Base-by-base conservation (phyloP, 441 rosid genomes). In the Melastoma candidum region DNA sequence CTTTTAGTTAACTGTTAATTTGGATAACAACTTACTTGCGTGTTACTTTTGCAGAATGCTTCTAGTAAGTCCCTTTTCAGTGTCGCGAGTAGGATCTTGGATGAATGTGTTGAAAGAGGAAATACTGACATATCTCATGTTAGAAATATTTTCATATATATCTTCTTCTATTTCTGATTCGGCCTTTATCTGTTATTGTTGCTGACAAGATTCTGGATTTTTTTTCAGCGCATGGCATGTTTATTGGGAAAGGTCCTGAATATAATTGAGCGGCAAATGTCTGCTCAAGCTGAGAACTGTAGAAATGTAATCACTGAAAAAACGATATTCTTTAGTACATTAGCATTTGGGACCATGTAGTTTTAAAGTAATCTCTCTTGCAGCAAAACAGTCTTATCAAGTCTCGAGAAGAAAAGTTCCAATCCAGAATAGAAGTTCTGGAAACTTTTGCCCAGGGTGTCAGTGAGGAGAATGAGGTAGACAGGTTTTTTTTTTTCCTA, bases 331-430 rank as follows among this genome's bases (percentile, higher is more conserved):
- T 46, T 63, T 47, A 12, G 22, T 11, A 17, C 36, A 22, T 56
- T 36, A 36, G 41, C 49, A 39, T 59, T 61, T 57, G 22, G 51
- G 49, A 44, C 48, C 45, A 3, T 47, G 60, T 56, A 56, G 53
- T 43, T 60, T 64, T 66, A 57, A 52, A 65, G 46, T 47, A 64
- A 39, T 67, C 70, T 51, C 50, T 48, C 50, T 44, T 78, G 73
- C 82, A 90, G 99, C 96, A 90, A 83, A 85, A 82, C 51, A 85
- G 75, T 68, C 73, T 85, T 56, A 76, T 70, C 57, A 84, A 79
- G 78, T 76, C 77, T 50, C 87, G 95, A 41, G 99, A 94, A 63
- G 97, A 87, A 71, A 94, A 85, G 79, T 87, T 77, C 63, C 86
- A 77, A 64, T 79, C 87, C 47, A 85, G 85, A 71, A 71, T 87